Conservation (phyloP, 2,329 filamentous ascomycete genomes). For the Microascus cirrosus region DNA sequence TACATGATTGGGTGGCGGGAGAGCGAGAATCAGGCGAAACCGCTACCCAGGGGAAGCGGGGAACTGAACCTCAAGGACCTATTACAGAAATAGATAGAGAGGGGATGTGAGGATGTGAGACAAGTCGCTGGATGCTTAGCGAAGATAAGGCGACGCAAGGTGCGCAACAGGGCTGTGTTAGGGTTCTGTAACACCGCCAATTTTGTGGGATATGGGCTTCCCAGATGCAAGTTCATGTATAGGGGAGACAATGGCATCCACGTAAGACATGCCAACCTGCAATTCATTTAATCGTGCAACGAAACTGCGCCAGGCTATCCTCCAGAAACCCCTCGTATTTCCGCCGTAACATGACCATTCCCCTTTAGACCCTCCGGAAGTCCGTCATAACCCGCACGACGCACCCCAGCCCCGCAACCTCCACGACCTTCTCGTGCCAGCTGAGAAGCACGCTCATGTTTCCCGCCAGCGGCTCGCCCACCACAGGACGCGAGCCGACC, state of each 20-base stretch:
- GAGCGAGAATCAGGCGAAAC: conserved; percentile 65
- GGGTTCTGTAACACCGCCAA: neutral
- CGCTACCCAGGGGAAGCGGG: conserved; percentile 72
- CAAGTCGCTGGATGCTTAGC: neutral
- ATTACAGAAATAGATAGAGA: conserved; percentile 30
- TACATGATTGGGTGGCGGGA: conserved; percentile 99
- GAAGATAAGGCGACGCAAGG: neutral
- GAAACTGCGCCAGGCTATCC: neutral
- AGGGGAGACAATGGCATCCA: neutral
- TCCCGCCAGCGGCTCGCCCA: conserved; percentile 62
- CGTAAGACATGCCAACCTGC: neutral
- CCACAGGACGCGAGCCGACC: conserved; percentile 44
- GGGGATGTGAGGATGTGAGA: neutral
- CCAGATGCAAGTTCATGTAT: neutral
- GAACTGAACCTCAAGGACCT: conserved; percentile 84
- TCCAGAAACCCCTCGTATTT: neutral
- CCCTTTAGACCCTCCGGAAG: conserved; percentile 57
- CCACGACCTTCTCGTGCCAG: conserved; percentile 98
- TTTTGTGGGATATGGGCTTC: neutral
- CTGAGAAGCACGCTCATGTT: conserved; percentile 95
- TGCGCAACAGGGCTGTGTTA: neutral
- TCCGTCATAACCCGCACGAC: conserved; percentile 95
- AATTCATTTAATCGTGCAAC: neutral
- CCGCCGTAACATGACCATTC: neutral
- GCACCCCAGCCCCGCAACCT: conserved; percentile 81